Conservation (phyloP, 2,329 filamentous ascomycete species). For the Magnaporthiopsis rhizophila region DNA sequence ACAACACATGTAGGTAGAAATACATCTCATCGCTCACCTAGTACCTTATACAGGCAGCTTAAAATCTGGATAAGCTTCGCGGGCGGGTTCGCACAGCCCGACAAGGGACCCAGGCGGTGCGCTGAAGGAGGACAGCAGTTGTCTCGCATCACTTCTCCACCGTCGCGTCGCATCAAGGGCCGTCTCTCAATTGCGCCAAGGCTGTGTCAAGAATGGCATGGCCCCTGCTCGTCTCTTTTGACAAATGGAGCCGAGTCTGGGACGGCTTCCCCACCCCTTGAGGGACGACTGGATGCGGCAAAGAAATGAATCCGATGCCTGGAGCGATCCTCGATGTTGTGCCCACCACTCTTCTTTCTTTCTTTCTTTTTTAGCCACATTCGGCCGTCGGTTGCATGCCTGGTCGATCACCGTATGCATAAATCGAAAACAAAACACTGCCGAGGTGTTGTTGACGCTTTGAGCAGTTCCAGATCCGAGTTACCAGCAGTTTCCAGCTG, state of each 20-base stretch:
- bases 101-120: neutral
- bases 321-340: neutral
- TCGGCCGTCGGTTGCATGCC: neutral
- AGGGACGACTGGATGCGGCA: neutral
- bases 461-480: neutral
- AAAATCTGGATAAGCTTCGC: neutral
- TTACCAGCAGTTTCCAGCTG: neutral
- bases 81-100: neutral
- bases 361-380: neutral
- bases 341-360: neutral
- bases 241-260: neutral
- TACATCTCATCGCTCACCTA: neutral
- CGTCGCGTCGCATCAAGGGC: neutral
- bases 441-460: neutral
- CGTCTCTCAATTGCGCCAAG: neutral
- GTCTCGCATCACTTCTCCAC: neutral
- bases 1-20: no score
- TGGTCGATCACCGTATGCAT: neutral
- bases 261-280: neutral
- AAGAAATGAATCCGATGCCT: neutral
- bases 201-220: neutral
- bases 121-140: no score
- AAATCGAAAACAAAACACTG: neutral
- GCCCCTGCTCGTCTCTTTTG: neutral
- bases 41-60: neutral